phyloP scores from a whole-genome alignment of 2,329 filamentous ascomycete species.

The Triangularia verruculosa region DNA sequence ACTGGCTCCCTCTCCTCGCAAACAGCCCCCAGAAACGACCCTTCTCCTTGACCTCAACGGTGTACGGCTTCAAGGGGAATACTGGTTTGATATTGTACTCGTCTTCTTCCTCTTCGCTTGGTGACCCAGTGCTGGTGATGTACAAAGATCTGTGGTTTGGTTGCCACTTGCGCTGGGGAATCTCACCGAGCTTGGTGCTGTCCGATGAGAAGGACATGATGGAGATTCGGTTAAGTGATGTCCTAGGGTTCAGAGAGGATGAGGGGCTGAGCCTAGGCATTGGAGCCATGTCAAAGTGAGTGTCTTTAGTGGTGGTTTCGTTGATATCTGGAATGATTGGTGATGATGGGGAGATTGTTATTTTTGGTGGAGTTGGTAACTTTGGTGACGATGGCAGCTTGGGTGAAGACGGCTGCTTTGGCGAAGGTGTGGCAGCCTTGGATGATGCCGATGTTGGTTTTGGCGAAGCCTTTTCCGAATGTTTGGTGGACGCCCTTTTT shows the following conservation, averaged over 20 bases:
- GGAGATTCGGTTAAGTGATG: slow-evolving; percentile 30
- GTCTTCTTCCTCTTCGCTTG: slow-evolving; percentile 17
- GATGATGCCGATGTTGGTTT: too few relatives aligned
- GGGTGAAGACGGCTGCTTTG: neutral
- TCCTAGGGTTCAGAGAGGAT: neutral
- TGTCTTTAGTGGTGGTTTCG: neutral
- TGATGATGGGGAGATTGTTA: neutral
- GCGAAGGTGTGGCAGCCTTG: too few relatives aligned
- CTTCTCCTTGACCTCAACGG: slow-evolving; percentile 28
- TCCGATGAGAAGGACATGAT: slow-evolving; percentile 32
- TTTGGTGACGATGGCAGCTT: neutral
- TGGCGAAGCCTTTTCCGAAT: neutral
- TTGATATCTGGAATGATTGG: neutral
- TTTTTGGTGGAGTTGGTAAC: neutral
- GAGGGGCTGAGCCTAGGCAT: neutral
- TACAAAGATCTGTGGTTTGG: slow-evolving; percentile 8
- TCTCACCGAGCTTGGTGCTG: slow-evolving; percentile 37
- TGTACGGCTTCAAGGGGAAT: slow-evolving; percentile 35
- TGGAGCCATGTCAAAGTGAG: neutral
- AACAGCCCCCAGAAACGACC: slow-evolving; percentile 32
- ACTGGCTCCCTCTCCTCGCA: slow-evolving; percentile 18
- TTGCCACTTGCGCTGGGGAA: slow-evolving; percentile 33
- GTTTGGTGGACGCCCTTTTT: neutral
- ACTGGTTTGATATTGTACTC: slow-evolving; percentile 32
- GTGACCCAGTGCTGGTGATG: neutral